A percentile compares a stretch with the other conserved stretches of the same genome.
Evolutionary conservation across 305 asterid genomes (phyloP).

Genomic region (Solanum hybrid): DNA sequence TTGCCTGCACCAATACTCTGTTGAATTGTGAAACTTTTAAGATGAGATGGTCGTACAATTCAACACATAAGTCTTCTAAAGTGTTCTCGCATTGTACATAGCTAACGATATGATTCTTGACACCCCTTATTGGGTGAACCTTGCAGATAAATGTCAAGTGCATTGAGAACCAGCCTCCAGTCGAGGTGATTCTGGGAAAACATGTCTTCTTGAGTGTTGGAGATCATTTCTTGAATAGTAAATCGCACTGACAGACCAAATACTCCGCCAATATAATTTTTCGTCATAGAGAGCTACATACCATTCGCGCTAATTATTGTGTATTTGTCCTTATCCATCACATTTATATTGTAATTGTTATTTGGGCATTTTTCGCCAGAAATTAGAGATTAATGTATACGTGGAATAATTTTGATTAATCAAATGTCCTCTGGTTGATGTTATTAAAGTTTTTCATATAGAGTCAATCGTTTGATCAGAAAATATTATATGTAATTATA

Average conservation of each 20-base stretch:
- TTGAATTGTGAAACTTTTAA: not conserved
- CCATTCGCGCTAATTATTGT: not conserved
- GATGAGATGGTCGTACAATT: not conserved
- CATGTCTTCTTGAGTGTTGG: slow-evolving; percentile 57
- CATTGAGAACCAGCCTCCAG: slow-evolving; percentile 57
- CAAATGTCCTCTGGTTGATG: not conserved
- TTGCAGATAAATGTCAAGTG: slow-evolving; percentile 35
- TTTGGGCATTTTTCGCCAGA: not conserved
- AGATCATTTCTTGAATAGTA: slow-evolving; percentile 37
- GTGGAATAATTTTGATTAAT: not conserved
- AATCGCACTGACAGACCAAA: not conserved
- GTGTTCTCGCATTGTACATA: not conserved
- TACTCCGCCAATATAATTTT: not conserved
- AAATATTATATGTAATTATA: not conserved
- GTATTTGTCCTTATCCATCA: not conserved
- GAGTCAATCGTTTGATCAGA: not conserved
- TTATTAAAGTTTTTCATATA: not conserved
- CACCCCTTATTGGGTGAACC: not conserved
- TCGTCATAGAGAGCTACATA: not conserved
- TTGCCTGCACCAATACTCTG: not conserved
- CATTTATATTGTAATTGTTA: not conserved
- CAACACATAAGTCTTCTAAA: not conserved
- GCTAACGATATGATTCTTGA: not conserved
- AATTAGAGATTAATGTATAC: not conserved
- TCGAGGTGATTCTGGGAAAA: slow-evolving; percentile 40